Percentiles rank a stretch among this genome's conserved stretches.
Evolutionary conservation across 331 rosid species (phyloP).

Genomic region (Rhamnella rubrinervis): DNA sequence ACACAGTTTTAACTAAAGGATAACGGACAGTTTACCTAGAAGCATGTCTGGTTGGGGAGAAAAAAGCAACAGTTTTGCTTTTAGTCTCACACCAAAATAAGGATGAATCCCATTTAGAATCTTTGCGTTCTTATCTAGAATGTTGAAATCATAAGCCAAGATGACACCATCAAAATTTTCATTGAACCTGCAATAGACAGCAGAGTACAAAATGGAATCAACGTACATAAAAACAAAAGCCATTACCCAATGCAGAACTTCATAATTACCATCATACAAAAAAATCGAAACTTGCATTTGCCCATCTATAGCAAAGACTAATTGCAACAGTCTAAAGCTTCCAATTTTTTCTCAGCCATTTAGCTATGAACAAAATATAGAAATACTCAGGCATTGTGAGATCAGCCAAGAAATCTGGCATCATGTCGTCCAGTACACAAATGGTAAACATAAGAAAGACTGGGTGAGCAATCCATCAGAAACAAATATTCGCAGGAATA

Average conservation of each 20-base stretch:
- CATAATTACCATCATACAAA: background rate
- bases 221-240: background rate
- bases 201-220: constrained; percentile 1
- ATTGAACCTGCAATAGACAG: constrained; percentile 43
- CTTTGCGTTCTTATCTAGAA: constrained; percentile 45
- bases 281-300: too few relatives aligned
- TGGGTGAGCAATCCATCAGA: background rate
- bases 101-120: constrained; percentile 63
- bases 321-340: too few relatives aligned
- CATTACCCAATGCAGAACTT: background rate
- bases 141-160: constrained; percentile 68
- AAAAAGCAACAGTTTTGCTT: constrained; percentile 40
- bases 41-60: constrained; percentile 48
- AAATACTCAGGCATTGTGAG: too few relatives aligned
- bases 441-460: too few relatives aligned
- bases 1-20: background rate
- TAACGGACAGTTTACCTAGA: constrained; percentile 27
- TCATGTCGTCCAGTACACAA: too few relatives aligned
- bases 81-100: constrained; percentile 29
- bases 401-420: too few relatives aligned
- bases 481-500: background rate
- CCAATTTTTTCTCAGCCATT: too few relatives aligned
- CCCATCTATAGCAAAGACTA: too few relatives aligned
- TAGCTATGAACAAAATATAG: too few relatives aligned
- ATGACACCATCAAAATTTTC: constrained; percentile 77